Percentiles rank a stretch among this genome's conserved stretches.
Evolutionary conservation across 176 grass and related monocot genomes (phyloP).

Genomic region (Urochloa ruziziensis): DNA sequence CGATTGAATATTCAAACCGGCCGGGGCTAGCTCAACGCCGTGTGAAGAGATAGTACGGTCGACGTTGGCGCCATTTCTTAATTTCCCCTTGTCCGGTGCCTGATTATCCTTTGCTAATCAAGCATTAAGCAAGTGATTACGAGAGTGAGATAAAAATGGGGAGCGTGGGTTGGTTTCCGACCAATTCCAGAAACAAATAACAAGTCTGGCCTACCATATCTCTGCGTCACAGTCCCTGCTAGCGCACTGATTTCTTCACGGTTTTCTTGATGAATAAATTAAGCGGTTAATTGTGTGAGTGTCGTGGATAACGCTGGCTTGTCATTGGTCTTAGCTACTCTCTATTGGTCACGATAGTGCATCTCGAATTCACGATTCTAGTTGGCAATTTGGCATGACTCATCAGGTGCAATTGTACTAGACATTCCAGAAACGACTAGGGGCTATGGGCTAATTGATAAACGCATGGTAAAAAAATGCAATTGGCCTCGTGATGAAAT

Average conservation of each 20-base stretch:
- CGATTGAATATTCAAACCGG: slow-evolving; percentile 8
- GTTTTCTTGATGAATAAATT: neutral
- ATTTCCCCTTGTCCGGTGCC: neutral
- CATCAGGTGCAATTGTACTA: neutral
- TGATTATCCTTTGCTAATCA: neutral
- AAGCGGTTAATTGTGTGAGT: neutral
- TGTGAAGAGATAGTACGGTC: neutral
- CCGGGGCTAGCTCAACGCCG: neutral
- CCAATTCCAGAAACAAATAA: slow-evolving; percentile 1
- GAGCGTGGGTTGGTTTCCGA: neutral
- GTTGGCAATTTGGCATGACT: slow-evolving; percentile 5
- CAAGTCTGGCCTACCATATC: slow-evolving; percentile 23
- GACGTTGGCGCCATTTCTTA: neutral
- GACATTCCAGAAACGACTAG: neutral
- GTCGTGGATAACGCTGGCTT: neutral
- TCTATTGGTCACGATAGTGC: neutral
- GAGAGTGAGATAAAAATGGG: neutral
- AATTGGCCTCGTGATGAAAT: too few relatives aligned
- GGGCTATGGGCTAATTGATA: neutral
- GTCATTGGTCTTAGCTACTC: slow-evolving; percentile 14
- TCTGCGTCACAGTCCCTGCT: neutral
- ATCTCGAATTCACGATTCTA: neutral
- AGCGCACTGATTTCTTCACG: neutral
- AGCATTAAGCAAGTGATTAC: neutral
- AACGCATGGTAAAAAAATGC: neutral